Conservation (phyloP, 2,329 filamentous ascomycete genomes). For the Pezicula radicicola region DNA sequence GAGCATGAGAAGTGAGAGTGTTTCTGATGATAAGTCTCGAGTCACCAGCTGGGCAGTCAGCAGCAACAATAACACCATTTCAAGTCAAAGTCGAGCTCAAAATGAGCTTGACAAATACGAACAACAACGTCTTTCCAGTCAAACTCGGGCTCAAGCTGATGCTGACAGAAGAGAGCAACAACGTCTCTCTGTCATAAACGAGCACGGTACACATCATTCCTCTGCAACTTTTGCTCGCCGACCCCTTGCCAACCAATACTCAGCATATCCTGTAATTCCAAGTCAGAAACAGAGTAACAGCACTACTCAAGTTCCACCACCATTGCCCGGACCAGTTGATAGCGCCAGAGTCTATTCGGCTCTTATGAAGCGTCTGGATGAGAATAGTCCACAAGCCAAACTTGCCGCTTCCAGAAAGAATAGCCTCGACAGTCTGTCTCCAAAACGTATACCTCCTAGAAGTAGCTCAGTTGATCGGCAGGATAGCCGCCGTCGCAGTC, state of each 20-base stretch:
- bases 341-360: constrained; percentile 62
- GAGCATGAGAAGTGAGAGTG: constrained; percentile 40
- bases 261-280: constrained; percentile 18
- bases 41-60: constrained; percentile 70
- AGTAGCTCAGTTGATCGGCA: constrained; percentile 13
- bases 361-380: constrained; percentile 53
- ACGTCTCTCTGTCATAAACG: constrained; percentile 62
- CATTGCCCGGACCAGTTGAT: constrained; percentile 36
- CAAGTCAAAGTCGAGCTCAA: constrained; percentile 27
- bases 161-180: constrained; percentile 46
- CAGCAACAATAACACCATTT: constrained; percentile 51
- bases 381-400: constrained; percentile 31
- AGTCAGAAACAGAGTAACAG: constrained; percentile 13
- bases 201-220: constrained; percentile 44
- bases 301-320: constrained; percentile 4
- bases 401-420: constrained; percentile 13
- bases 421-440: constrained; percentile 12
- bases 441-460: constrained; percentile 6
- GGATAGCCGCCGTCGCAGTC: constrained; percentile 2
- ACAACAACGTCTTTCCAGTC: constrained; percentile 49
- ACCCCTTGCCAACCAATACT: constrained; percentile 22
- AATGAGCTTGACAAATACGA: constrained; percentile 47
- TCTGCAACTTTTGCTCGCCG: constrained; percentile 33
- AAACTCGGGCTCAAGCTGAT: constrained; percentile 9
- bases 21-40: constrained; percentile 53